Percentiles rank a stretch among this genome's conserved stretches.
Evolutionary conservation across 2,329 filamentous ascomycete genomes (phyloP).

Genomic region (Eutypella sp.): DNA sequence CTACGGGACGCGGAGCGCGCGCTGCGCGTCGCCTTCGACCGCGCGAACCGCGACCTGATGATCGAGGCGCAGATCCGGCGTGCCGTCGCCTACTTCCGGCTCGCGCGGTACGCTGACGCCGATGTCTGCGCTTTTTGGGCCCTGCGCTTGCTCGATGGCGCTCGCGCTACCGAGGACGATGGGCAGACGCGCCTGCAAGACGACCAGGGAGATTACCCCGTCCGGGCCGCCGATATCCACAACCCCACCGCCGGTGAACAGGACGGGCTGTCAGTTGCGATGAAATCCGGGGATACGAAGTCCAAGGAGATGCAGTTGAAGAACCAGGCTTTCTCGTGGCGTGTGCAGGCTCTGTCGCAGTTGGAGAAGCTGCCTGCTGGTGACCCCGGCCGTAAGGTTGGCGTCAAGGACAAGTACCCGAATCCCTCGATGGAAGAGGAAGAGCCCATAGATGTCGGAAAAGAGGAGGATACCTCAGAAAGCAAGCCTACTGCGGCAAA

Average conservation of each 20-base stretch:
- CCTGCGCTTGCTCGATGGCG: constrained; percentile 36
- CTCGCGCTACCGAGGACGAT: constrained; percentile 31
- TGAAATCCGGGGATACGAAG: constrained; percentile 9
- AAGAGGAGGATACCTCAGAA: too few species aligned
- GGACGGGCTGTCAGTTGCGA: constrained; percentile 16
- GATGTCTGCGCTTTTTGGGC: constrained; percentile 62
- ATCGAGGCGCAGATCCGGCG: constrained; percentile 78
- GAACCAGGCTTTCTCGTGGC: constrained; percentile 40
- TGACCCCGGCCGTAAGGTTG: constrained; percentile 43
- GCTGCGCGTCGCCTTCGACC: constrained; percentile 55
- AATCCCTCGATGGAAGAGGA: constrained; percentile 20
- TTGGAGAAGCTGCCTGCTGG: constrained; percentile 41
- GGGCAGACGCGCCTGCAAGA: constrained; percentile 35
- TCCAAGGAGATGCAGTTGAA: constrained; percentile 21
- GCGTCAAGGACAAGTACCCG: constrained; percentile 29
- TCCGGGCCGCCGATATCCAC: constrained; percentile 20
- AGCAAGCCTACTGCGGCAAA: neutral
- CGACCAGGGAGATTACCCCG: constrained; percentile 42
- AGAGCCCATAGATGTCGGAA: constrained; percentile 6
- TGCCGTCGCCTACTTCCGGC: constrained; percentile 65
- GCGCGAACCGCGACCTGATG: constrained; percentile 71
- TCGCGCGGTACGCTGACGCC: constrained; percentile 70
- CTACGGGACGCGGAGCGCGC: constrained; percentile 66
- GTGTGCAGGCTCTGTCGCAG: constrained; percentile 41
- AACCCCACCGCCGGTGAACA: constrained; percentile 5